Evolutionary conservation across 371 early-diverging fungal species (phyloP), one percentile per base, ranked within the genome.

Genomic region (Apophysomyces trapeziformis): DNA sequence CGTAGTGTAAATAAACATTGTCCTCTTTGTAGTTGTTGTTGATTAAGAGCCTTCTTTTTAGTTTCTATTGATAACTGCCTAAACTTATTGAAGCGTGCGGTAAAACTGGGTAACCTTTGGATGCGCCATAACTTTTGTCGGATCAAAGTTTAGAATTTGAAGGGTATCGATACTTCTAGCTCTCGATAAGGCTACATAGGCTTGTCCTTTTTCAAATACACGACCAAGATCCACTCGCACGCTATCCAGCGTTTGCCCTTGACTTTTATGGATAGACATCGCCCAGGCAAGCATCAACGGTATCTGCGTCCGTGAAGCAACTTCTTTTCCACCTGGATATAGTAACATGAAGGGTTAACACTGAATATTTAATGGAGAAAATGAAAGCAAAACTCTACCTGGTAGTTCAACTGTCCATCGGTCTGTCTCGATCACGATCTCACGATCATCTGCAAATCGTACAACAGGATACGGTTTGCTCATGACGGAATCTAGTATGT

Each of bases 171-270:
- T 64, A n/a, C 77, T 77, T 5, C 88, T 90, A 0, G 91, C 94
- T 11, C 96, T 75, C 5, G 92, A 91, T 11, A 97, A 71, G 0
- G 96, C 97, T 4, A 96, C 96, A 70, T 97, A 97, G 0, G 91
- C 94, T 69, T 95, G 96, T 0, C 98, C 96, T 44, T 81, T 78
- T 72, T 91, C 94, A 88, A 97, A 97, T 13, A 88, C 82, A 39
- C 81, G 76, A 13, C 83, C 79, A 56, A 96, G 71, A 73, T 96
- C 94, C 4, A 97, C 89, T 61, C 88, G 76, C 7, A 93, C 87
- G 5, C 87, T 75, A 58, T 93, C 92, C 64, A 97, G 80, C 38
- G 97, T 94, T 82, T 96, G 95, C 0, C 96, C 98, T 76, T 96
- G 98, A 58, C 87, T 83, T 73, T 94, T 93, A 77, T 97, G 96